phyloP scores from a whole-genome alignment of 768 basidiomycete genomes.

The Saitozyma sp. region DNA sequence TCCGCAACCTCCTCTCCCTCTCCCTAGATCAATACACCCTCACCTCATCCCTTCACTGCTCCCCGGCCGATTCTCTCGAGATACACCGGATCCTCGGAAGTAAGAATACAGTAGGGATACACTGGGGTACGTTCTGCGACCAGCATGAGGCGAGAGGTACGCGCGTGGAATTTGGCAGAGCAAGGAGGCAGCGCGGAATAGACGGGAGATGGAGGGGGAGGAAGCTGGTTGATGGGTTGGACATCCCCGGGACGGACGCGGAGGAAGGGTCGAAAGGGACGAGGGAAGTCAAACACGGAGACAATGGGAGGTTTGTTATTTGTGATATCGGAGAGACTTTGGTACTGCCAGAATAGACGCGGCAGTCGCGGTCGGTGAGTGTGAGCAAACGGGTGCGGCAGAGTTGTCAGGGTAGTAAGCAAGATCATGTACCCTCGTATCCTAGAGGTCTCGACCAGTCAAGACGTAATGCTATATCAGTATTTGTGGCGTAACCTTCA shows the following conservation, averaged over 20 bases:
- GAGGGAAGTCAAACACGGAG: constrained; percentile 8
- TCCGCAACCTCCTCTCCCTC: constrained; percentile 48
- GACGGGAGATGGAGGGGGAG: constrained; percentile 25
- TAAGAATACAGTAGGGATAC: constrained; percentile 36
- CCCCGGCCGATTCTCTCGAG: constrained; percentile 38
- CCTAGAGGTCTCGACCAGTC: background rate
- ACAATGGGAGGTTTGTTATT: constrained; percentile 32
- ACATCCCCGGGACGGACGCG: background rate
- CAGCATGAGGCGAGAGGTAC: constrained; percentile 41
- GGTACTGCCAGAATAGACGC: constrained; percentile 18
- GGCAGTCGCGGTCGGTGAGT: background rate
- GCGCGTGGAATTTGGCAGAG: constrained; percentile 42
- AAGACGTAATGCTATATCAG: background rate
- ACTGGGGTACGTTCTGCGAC: constrained; percentile 49
- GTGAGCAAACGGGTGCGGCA: no score
- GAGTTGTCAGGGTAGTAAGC: background rate
- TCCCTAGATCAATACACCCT: constrained; percentile 51
- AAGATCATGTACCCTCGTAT: background rate
- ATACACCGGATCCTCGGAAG: constrained; percentile 34
- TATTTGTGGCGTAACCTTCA: background rate
- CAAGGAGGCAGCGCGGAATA: constrained; percentile 22
- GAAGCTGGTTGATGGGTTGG: background rate
- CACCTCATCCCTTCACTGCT: constrained; percentile 45
- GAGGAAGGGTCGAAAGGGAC: background rate
- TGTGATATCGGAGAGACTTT: constrained; percentile 41